phyloP scores from a whole-genome alignment of 192 early-diverging fungal genomes.

The Backusella circina region DNA sequence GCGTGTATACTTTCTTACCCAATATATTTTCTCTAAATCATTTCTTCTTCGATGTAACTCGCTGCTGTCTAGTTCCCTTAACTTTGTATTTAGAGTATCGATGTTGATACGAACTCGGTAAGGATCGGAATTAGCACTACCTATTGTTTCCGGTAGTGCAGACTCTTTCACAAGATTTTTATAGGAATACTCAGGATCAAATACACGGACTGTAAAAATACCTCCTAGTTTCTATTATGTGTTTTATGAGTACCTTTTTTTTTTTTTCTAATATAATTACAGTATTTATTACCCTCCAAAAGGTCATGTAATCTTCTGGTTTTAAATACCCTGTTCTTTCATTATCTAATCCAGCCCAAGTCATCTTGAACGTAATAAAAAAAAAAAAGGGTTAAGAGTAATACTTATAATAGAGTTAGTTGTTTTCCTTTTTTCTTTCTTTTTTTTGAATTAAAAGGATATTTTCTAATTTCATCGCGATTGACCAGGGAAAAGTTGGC shows the following conservation, averaged over 20 bases:
- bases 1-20: conserved; percentile 12
- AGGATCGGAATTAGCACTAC: conserved; percentile 7
- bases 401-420: neutral
- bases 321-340: conserved; percentile 48
- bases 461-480: conserved; percentile 56
- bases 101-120: conserved; percentile 20
- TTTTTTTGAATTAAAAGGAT: conserved; percentile 33
- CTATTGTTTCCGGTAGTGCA: neutral
- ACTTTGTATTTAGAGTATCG: conserved; percentile 13
- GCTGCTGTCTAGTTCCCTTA: conserved; percentile 19
- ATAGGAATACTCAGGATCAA: conserved; percentile 44
- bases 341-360: conserved; percentile 45
- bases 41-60: conserved; percentile 28
- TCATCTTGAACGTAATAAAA: conserved; percentile 44
- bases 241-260: conserved; percentile 18
- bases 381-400: conserved; percentile 29
- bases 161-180: conserved; percentile 34
- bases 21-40: conserved; percentile 35
- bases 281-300: conserved; percentile 43
- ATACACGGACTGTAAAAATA: conserved; percentile 45
- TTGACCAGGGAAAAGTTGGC: conserved; percentile 54
- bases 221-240: conserved; percentile 45
- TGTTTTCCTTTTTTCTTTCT: neutral
- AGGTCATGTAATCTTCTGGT: conserved; percentile 42
- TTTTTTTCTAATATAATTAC: conserved; percentile 7